phyloP scores from a whole-genome alignment of 306 rosid genomes.

The Styphnolobium japonicum region DNA sequence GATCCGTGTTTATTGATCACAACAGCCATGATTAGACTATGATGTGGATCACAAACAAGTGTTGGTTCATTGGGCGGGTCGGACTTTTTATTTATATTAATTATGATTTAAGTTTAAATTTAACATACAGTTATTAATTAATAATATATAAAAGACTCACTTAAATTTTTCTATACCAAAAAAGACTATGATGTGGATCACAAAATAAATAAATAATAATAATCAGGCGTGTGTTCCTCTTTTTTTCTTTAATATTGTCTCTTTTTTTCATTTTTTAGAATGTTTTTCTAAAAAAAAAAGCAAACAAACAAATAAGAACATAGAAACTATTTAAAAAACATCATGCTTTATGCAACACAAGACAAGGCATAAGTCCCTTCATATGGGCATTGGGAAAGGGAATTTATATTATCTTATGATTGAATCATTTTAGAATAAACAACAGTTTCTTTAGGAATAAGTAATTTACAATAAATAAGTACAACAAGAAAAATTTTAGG shows the following conservation, averaged over 20 bases:
- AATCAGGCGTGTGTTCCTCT: not conserved
- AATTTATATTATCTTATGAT: not conserved
- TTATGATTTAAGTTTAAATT: no score
- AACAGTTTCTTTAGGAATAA: not conserved
- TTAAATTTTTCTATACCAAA: no score
- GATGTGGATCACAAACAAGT: slow-evolving; percentile 9
- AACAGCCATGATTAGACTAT: not conserved
- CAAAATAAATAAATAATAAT: no score
- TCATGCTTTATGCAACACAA: not conserved
- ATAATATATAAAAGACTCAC: no score
- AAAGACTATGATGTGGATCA: slow-evolving; percentile 13
- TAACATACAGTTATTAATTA: no score
- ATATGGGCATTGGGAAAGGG: not conserved
- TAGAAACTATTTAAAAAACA: not conserved
- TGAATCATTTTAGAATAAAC: not conserved
- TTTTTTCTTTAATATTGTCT: not conserved
- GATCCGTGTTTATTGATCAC: not conserved
- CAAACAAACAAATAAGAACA: not conserved
- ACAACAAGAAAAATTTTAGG: not conserved
- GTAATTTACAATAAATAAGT: not conserved
- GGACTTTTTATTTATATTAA: no score
- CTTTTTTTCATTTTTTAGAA: not conserved
- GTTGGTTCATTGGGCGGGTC: no score
- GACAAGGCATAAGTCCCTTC: not conserved
- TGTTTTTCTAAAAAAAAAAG: not conserved